Conservation (phyloP, 2,329 filamentous ascomycete species). For the Diaporthe batatas region DNA sequence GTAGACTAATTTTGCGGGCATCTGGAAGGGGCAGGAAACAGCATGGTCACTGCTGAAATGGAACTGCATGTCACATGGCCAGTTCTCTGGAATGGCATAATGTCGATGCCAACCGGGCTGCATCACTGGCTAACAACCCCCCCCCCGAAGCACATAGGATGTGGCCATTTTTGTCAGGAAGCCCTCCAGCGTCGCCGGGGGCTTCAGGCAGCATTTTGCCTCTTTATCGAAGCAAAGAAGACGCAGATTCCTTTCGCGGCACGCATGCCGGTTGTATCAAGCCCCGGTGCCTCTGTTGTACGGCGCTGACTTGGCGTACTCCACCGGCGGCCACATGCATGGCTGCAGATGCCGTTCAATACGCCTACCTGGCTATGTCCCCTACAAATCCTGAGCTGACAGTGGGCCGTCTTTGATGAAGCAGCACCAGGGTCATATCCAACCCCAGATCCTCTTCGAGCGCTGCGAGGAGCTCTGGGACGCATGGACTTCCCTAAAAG, state of each 20-base stretch:
- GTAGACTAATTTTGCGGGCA: constrained; percentile 11
- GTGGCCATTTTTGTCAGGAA: not conserved
- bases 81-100: not conserved
- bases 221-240: not conserved
- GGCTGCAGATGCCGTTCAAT: constrained; percentile 5
- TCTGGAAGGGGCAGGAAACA: constrained; percentile 30
- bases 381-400: constrained; percentile 20
- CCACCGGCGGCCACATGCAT: not conserved
- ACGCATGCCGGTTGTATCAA: not conserved
- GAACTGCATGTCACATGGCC: constrained; percentile 23
- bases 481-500: constrained; percentile 37
- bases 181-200: not conserved
- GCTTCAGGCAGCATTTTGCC: not conserved
- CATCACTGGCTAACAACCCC: not conserved
- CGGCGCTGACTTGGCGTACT: constrained; percentile 6
- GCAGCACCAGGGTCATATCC: constrained; percentile 11
- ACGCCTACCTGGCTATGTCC: not conserved
- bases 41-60: constrained; percentile 19
- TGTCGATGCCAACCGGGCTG: constrained; percentile 12
- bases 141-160: not conserved
- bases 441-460: constrained; percentile 7
- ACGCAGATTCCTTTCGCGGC: not conserved
- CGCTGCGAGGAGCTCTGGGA: constrained; percentile 14
- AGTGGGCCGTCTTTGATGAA: constrained; percentile 25
- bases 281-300: not conserved